Conservation (phyloP, 2,329 filamentous ascomycete species). For the Nakataea oryzae region DNA sequence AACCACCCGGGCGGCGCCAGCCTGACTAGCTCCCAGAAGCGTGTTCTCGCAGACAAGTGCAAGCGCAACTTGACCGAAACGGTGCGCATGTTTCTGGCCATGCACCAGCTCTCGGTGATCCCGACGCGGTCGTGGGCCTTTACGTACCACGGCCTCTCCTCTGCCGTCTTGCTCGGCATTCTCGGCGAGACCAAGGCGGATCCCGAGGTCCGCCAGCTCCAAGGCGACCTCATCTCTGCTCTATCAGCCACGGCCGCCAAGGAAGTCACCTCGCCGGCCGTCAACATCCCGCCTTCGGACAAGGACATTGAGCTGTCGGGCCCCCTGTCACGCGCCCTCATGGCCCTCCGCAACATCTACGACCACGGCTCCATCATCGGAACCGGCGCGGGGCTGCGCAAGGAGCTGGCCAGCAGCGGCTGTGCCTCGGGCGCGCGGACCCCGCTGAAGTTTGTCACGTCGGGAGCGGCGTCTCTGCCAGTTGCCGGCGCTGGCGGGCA, state of each 20-base stretch:
- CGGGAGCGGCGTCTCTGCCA: background rate
- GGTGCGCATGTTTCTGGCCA: slow-evolving; percentile 57
- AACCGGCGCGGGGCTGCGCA: slow-evolving; percentile 16
- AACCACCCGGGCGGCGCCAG: slow-evolving; percentile 26
- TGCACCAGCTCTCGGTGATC: slow-evolving; percentile 58
- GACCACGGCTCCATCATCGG: slow-evolving; percentile 51
- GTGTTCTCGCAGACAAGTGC: slow-evolving; percentile 44
- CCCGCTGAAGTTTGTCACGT: slow-evolving; percentile 21
- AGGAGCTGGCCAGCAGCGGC: slow-evolving; percentile 35
- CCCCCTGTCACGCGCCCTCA: slow-evolving; percentile 48
- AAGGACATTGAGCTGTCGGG: slow-evolving; percentile 53
- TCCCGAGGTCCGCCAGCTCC: slow-evolving; percentile 51
- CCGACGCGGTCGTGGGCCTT: slow-evolving; percentile 59
- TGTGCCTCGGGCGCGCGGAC: slow-evolving; percentile 34
- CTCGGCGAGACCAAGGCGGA: slow-evolving; percentile 53
- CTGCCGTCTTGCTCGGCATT: slow-evolving; percentile 53
- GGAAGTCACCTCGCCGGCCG: slow-evolving; percentile 42
- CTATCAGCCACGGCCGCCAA: slow-evolving; percentile 55
- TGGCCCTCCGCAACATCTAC: slow-evolving; percentile 54
- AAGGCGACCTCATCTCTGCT: slow-evolving; percentile 53
- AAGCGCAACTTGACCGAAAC: slow-evolving; percentile 54
- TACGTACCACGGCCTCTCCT: slow-evolving; percentile 57
- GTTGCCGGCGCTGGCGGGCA: slow-evolving; percentile 8
- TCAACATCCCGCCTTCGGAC: slow-evolving; percentile 42
- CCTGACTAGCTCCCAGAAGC: slow-evolving; percentile 42